Evolutionary conservation across 331 rosid species (phyloP), one percentile per base, ranked within the genome.

Genomic region (Rosa hybrid): DNA sequence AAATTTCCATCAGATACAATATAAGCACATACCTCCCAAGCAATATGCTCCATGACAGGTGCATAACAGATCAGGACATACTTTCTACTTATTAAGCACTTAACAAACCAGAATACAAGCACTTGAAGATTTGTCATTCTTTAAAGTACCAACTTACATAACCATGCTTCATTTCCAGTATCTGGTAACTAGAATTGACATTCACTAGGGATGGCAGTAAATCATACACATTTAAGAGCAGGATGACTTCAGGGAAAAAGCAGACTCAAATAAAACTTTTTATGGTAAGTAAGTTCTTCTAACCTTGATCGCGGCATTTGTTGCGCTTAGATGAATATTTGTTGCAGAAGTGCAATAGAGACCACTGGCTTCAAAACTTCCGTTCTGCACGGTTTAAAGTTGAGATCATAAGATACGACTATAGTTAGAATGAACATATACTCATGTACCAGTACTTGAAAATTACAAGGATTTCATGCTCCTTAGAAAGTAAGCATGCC

Each of bases 291-390:
- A 74, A 70, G 14, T 16, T 68, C 39, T 68, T 79, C 89, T 79
- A 73, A 93, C 97, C 98, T 93, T 87, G 94, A 87, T 88, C 97
- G 90, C 76, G 90, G 97, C 98, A 93, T 93, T 84, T 84, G 85
- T 76, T 86, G 81, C 16, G 77, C 82, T 84, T 45, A 86, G 7
- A 63, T 76, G 67, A 71, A 74, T 79, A 74, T 34, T 76, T 17
- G 20, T 6, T 49, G 80, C 73, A 76, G 65, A 78, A 68, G 80
- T 83, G 81, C 49, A 57, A 81, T 67, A 13, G 6, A 8, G 78
- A 68, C 72, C 65, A 12, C 79, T 27, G 34, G 74, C 82, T 77
- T 65, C 38, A 46, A 86, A 69, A 76, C 77, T 86, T 78, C 68
- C 74, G 77, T 74, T 87, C 94, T 91, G 97, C 84, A 80, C 57